phyloP scores from a whole-genome alignment of 768 basidiomycete genomes.

The Termitomyces sp. region DNA sequence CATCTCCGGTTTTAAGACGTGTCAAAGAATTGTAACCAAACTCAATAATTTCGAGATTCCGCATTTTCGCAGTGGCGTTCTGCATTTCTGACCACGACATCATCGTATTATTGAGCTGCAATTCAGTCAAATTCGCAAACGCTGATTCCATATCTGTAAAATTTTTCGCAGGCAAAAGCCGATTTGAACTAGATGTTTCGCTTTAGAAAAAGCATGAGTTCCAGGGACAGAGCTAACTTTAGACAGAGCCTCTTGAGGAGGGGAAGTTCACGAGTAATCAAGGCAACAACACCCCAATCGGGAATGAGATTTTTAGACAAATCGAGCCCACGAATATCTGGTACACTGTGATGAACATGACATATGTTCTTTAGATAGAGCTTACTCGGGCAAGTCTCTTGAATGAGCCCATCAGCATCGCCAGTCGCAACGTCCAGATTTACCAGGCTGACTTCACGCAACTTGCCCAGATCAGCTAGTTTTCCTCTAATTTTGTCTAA shows the following conservation, averaged over 20 bases:
- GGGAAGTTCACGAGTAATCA: conserved; percentile 58
- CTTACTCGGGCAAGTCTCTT: conserved; percentile 65
- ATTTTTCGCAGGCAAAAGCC: conserved; percentile 41
- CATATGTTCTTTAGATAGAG: conserved; percentile 7
- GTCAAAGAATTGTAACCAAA: conserved; percentile 64
- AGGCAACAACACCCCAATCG: conserved; percentile 63
- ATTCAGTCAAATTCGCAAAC: conserved; percentile 51
- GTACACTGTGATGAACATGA: conserved; percentile 5
- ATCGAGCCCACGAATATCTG: conserved; percentile 78
- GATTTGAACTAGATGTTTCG: conserved; percentile 52
- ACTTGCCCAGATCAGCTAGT: conserved; percentile 55
- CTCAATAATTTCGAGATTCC: conserved; percentile 51
- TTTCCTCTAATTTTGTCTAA: conserved; percentile 74
- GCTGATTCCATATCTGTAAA: conserved; percentile 26
- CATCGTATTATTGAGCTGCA: conserved; percentile 72
- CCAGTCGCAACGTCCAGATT: conserved; percentile 50
- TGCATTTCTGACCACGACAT: conserved; percentile 68
- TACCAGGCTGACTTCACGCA: conserved; percentile 82
- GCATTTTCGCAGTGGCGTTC: conserved; percentile 45
- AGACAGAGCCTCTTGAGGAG: conserved; percentile 60
- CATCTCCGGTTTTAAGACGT: conserved; percentile 22
- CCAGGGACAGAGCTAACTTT: conserved; percentile 53
- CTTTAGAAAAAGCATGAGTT: conserved; percentile 11
- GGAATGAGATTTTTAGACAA: conserved; percentile 71
- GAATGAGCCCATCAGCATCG: conserved; percentile 46